A percentile compares a stretch with the other conserved stretches of the same genome.
These are phyloP conservation scores for Eimeria necatrix DNA, from an alignment of 169 alveolate species.

Conservation along the genomic window DNA sequence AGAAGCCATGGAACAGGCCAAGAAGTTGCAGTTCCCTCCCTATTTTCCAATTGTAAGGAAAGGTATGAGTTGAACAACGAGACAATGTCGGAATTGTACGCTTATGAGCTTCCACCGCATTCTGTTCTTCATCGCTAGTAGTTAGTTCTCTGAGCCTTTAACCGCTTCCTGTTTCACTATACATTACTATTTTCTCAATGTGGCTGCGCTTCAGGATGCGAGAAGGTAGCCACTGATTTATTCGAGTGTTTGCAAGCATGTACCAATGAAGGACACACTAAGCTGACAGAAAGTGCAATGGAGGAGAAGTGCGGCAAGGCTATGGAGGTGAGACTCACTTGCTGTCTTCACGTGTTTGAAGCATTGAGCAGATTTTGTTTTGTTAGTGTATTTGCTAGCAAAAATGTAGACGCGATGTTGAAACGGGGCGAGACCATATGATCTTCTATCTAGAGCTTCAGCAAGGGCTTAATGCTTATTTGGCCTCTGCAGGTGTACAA, in stretches of 20 bases:
- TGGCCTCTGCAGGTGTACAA: slow-evolving; percentile 14
- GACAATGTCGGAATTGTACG: not conserved
- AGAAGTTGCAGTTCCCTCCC: slow-evolving; percentile 43
- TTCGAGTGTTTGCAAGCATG: slow-evolving; percentile 42
- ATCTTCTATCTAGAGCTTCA: no score
- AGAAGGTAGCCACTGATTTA: not conserved
- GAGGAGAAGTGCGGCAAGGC: slow-evolving; percentile 9
- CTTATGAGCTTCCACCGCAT: not conserved
- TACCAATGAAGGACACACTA: slow-evolving; percentile 6
- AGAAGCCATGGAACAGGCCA: not conserved
- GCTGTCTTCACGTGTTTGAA: no score
- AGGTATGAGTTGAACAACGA: slow-evolving; percentile 2
- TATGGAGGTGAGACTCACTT: slow-evolving; percentile 26
- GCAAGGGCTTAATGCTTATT: not conserved
- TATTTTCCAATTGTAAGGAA: slow-evolving; percentile 62
- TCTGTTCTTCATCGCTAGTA: not conserved
- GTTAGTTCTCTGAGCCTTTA: not conserved
- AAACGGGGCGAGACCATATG: no score
- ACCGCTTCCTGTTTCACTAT: not conserved
- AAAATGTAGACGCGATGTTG: no score
- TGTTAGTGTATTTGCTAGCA: no score
- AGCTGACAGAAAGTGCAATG: not conserved
- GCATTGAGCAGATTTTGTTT: no score
- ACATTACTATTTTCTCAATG: not conserved
- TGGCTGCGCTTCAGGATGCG: slow-evolving; percentile 48